phyloP scores from a whole-genome alignment of 2,329 filamentous ascomycete genomes.

The Trichophyton rubrum region DNA sequence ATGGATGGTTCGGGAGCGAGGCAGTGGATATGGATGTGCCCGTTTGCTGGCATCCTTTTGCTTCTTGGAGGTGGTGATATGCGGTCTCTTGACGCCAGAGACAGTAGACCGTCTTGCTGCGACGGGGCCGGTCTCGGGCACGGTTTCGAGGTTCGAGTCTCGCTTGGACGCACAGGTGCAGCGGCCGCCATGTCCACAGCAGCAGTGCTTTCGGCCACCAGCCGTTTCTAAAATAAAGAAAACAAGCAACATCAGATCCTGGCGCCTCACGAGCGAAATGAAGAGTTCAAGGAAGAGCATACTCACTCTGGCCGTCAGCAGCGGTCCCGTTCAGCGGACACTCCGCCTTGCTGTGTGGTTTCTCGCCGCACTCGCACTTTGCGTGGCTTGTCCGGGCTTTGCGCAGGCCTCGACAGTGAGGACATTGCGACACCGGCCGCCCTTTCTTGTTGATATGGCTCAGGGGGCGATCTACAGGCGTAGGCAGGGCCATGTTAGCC shows the following conservation, averaged over 20 bases:
- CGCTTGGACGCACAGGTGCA: constrained; percentile 23
- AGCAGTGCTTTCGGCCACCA: constrained; percentile 13
- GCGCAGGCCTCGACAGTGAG: constrained; percentile 89
- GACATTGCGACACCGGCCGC: constrained; percentile 91
- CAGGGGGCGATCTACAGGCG: constrained; percentile 57
- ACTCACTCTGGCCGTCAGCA: constrained; percentile 10
- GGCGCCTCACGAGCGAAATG: constrained; percentile 9
- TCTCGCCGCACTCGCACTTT: constrained; percentile 95
- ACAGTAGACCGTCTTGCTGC: constrained; percentile 28
- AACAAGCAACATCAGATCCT: background rate
- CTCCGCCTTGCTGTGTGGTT: constrained; percentile 39
- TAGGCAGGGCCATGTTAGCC: too few relatives aligned
- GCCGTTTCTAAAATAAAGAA: background rate
- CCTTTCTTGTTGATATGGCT: constrained; percentile 97
- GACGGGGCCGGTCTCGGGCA: constrained; percentile 36
- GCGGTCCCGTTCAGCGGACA: constrained; percentile 15
- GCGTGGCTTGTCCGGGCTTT: constrained; percentile 91
- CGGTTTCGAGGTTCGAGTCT: constrained; percentile 37
- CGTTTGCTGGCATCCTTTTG: constrained; percentile 52
- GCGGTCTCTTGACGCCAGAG: constrained; percentile 40
- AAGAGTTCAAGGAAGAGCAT: background rate
- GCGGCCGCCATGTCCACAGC: constrained; percentile 13
- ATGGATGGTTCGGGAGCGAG: constrained; percentile 41
- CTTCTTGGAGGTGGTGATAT: constrained; percentile 45
- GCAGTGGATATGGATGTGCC: constrained; percentile 51